Evolutionary conservation across 176 grass and related monocot species (phyloP).

Genomic region (Miscanthus lutarioriparius): DNA sequence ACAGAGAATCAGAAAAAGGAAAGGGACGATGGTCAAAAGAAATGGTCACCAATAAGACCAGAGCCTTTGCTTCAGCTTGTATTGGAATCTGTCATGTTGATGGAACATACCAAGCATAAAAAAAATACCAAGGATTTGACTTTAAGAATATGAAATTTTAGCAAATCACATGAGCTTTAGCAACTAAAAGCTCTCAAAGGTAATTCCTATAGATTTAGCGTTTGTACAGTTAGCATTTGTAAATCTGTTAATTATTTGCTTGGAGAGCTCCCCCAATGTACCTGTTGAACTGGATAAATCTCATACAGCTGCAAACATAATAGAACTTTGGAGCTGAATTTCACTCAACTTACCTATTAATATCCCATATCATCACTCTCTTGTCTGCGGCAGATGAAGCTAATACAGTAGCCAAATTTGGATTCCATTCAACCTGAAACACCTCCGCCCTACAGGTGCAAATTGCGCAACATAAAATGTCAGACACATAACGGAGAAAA

Average conservation of each 20-base stretch:
- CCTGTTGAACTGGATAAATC: neutral
- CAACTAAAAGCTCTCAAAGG: neutral
- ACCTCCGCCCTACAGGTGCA: conserved; percentile 61
- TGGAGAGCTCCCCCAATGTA: neutral
- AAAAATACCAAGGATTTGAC: neutral
- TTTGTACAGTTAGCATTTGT: neutral
- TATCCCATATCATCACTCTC: conserved; percentile 84
- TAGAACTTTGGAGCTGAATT: neutral
- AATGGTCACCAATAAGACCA: neutral
- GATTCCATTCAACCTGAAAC: conserved; percentile 98
- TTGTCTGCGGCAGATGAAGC: conserved; percentile 82
- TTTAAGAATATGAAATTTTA: neutral
- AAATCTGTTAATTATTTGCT: neutral
- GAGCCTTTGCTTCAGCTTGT: neutral
- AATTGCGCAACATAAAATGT: conserved; percentile 27
- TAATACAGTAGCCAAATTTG: conserved; percentile 82
- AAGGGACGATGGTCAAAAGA: neutral
- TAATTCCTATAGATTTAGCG: neutral
- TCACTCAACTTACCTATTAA: conserved; percentile 55
- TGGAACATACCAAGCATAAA: neutral
- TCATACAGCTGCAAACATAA: neutral
- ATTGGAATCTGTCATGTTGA: neutral
- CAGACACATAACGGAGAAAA: neutral
- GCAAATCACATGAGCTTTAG: neutral
- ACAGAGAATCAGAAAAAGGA: conserved; percentile 9